Base-by-base conservation (phyloP, 148 eudicot species). In the Vaccinium macrocarpon region DNA sequence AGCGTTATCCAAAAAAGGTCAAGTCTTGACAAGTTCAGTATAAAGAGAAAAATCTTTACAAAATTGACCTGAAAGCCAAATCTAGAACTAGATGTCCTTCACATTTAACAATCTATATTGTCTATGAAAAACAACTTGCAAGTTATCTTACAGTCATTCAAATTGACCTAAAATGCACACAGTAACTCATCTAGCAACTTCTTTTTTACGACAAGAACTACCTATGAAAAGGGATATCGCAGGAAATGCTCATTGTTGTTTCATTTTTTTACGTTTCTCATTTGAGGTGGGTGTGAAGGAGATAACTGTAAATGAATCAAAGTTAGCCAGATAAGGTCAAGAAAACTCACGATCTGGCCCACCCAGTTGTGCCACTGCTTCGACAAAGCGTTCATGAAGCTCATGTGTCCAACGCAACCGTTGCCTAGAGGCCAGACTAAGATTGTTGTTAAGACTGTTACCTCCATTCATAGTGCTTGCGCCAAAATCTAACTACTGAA, bases 311-410 rank as follows among this genome's bases (percentile, higher is more conserved):
- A 21, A 32, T 13, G 32, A 51, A 78, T 21, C 38, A 76, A 76
- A 2, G 12, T 56, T 49, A 25, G 75, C 38, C 42, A 75, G 78
- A 75, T 16, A 79, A 83, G 79, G 29, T 78, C 64, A 82, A 55
- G 66, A 79, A 62, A 83, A 88, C 92, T 86, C 81, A 92, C 95
- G 86, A 84, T 92, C 95, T 46, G 93, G 93, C 15, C 95, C 92
- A 85, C 95, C 95, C 73, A 92, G 92, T 66, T 92, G 95, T 32
- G 92, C 91, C 1, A 92, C 95, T 13, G 92, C 93, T 85, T 92
- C 93, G 78, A 92, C 91, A 84, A 92, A 92, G 50, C 91, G 89
- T 57, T 92, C 93, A 77, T 92, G 95, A 84, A 92, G 95, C 71
- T 92, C 93, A 80, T 88, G 84, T 74, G 93, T 92, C 95, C 95